Evolutionary conservation across 2,329 filamentous ascomycete species (phyloP).

Genomic region (Fusarium sp.): DNA sequence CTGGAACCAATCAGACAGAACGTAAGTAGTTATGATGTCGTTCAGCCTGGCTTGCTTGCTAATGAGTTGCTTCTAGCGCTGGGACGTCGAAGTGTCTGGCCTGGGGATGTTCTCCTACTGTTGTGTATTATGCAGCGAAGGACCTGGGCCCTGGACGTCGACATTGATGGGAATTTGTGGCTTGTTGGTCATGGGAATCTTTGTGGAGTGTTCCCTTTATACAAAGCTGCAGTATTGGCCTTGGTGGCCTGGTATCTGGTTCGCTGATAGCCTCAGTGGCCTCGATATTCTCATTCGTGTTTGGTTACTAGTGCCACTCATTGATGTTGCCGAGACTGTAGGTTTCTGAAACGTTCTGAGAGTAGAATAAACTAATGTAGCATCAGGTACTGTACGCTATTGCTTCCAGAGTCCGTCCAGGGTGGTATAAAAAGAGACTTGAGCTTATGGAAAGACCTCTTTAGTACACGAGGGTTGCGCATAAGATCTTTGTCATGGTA

Average conservation of each 20-base stretch:
- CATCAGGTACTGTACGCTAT: slow-evolving; percentile 3
- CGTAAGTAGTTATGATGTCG: slow-evolving; percentile 15
- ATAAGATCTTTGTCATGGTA: neutral
- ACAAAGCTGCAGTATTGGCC: slow-evolving; percentile 3
- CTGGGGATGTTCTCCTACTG: slow-evolving; percentile 22
- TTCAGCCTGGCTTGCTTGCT: neutral
- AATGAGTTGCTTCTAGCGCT: slow-evolving; percentile 15
- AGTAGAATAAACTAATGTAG: neutral
- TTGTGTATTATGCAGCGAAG: slow-evolving; percentile 9
- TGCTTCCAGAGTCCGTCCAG: neutral
- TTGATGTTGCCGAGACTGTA: slow-evolving; percentile 40
- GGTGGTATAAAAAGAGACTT: slow-evolving; percentile 8
- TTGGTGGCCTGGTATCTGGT: slow-evolving; percentile 30
- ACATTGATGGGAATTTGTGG: slow-evolving; percentile 10
- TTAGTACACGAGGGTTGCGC: slow-evolving; percentile 7
- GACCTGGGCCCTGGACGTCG: neutral
- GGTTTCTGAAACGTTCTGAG: neutral
- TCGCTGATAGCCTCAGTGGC: slow-evolving; percentile 13
- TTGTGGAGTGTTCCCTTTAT: slow-evolving; percentile 8
- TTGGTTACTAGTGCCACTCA: slow-evolving; percentile 35
- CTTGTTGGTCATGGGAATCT: neutral
- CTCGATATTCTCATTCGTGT: slow-evolving; percentile 20
- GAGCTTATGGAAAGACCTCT: slow-evolving; percentile 1
- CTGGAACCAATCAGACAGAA: slow-evolving; percentile 34
- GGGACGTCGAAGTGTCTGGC: slow-evolving; percentile 28